These are phyloP conservation scores for Pneumocystis murina DNA, from an alignment of 1,139 yeast genomes.

Conservation along the genomic window DNA sequence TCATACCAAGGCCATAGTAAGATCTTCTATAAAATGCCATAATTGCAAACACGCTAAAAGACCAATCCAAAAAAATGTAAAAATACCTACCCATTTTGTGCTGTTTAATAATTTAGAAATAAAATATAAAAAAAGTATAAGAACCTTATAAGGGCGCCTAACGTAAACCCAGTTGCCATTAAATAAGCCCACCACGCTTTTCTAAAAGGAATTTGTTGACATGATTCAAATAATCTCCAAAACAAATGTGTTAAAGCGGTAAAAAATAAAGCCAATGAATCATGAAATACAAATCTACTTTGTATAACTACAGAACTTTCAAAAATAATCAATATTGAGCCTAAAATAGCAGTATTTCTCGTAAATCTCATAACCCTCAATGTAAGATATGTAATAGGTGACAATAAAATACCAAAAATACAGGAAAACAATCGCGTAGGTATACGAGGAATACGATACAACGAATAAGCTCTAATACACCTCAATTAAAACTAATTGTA, in stretches of 20 bases:
- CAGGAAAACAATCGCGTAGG: conserved; percentile 84
- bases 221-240: conserved; percentile 66
- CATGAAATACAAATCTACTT: conserved; percentile 77
- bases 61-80: conserved; percentile 91
- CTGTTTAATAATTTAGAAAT: conserved; percentile 7
- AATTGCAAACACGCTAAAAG: conserved; percentile 54
- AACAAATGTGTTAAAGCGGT: conserved; percentile 76
- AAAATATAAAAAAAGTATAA: not conserved
- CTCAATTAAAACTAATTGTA: not conserved
- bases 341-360: conserved; percentile 53
- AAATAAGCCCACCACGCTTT: conserved; percentile 56
- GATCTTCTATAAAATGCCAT: conserved; percentile 83
- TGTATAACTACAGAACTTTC: conserved; percentile 84
- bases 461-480: conserved; percentile 25
- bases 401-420: conserved; percentile 62
- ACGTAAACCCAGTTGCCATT: conserved; percentile 57
- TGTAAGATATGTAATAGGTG: conserved; percentile 62
- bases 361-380: conserved; percentile 77
- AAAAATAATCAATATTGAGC: conserved; percentile 51
- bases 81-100: conserved; percentile 91
- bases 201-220: conserved; percentile 43
- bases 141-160: conserved; percentile 57
- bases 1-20: conserved; percentile 36
- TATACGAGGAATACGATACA: conserved; percentile 41
- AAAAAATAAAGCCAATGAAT: conserved; percentile 80